Percentiles rank a stretch among this genome's conserved stretches.
Evolutionary conservation across 2,329 filamentous ascomycete species (phyloP).

Genomic region (Colletotrichum paranaense): DNA sequence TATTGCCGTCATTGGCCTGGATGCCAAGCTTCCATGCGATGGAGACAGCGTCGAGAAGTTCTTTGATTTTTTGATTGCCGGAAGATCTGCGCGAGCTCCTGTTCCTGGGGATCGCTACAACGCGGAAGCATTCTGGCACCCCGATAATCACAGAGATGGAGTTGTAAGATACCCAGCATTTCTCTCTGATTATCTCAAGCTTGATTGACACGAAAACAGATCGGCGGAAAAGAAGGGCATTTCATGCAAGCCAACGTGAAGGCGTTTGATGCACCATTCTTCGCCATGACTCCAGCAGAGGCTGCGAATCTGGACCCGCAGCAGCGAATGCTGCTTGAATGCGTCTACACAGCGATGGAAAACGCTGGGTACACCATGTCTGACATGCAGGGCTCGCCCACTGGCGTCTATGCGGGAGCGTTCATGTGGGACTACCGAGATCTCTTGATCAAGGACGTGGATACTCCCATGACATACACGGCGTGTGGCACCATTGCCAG

Average conservation of each 20-base stretch:
- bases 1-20: constrained; percentile 14
- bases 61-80: constrained; percentile 3
- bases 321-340: constrained; percentile 40
- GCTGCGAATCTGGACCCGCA: constrained; percentile 44
- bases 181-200: constrained; percentile 46
- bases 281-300: constrained; percentile 38
- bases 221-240: constrained; percentile 13
- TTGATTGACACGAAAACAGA: constrained; percentile 40
- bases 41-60: constrained; percentile 14
- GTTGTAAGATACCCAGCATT: constrained; percentile 57
- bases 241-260: constrained; percentile 13
- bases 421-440: constrained; percentile 46
- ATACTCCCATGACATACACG: constrained; percentile 47
- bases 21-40: constrained; percentile 16
- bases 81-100: constrained; percentile 54
- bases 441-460: constrained; percentile 40
- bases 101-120: constrained; percentile 62
- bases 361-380: constrained; percentile 24
- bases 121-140: constrained; percentile 65
- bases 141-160: constrained; percentile 59
- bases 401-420: constrained; percentile 60
- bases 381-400: constrained; percentile 37
- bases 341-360: constrained; percentile 12
- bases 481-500: constrained; percentile 5
- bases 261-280: constrained; percentile 40